Conservation (phyloP, 805 yeast species). For the Nakazawaea ishiwadae region DNA sequence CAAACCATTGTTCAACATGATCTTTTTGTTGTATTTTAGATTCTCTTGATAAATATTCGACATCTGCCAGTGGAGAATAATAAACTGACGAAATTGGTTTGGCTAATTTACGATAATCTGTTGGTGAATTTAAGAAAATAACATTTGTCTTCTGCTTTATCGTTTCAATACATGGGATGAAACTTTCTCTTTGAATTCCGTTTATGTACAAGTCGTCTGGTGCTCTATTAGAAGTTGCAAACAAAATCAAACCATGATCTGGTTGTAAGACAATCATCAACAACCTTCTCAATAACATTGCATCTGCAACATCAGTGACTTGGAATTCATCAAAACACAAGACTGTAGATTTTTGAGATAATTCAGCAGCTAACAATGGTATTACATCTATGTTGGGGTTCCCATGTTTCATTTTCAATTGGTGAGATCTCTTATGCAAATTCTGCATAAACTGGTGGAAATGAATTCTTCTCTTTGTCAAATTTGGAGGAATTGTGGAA, state of each 20-base stretch:
- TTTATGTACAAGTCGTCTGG: constrained; percentile 92
- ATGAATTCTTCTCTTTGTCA: constrained; percentile 79
- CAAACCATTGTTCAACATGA: constrained; percentile 77
- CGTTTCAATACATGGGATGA: constrained; percentile 85
- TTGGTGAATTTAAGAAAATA: constrained; percentile 79
- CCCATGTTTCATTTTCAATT: constrained; percentile 61
- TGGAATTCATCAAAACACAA: constrained; percentile 96
- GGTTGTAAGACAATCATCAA: constrained; percentile 61
- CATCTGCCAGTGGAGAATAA: constrained; percentile 64
- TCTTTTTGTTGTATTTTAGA: constrained; percentile 45
- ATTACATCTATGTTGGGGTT: constrained; percentile 69
- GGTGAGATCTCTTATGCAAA: constrained; percentile 83
- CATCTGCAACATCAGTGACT: constrained; percentile 98
- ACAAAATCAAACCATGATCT: constrained; percentile 77
- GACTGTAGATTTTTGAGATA: constrained; percentile 71
- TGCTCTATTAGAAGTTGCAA: constrained; percentile 92
- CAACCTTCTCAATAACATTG: constrained; percentile 85
- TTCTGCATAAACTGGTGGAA: constrained; percentile 97
- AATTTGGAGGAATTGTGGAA: constrained; percentile 69
- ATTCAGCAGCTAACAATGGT: constrained; percentile 78
- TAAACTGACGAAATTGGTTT: constrained; percentile 80
- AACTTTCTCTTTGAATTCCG: constrained; percentile 89
- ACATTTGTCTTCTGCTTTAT: constrained; percentile 73
- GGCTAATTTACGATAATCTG: constrained; percentile 88
- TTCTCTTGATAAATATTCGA: constrained; percentile 45